phyloP scores from a whole-genome alignment of 129 eudicot genomes.

The Ambrosia trifida region DNA sequence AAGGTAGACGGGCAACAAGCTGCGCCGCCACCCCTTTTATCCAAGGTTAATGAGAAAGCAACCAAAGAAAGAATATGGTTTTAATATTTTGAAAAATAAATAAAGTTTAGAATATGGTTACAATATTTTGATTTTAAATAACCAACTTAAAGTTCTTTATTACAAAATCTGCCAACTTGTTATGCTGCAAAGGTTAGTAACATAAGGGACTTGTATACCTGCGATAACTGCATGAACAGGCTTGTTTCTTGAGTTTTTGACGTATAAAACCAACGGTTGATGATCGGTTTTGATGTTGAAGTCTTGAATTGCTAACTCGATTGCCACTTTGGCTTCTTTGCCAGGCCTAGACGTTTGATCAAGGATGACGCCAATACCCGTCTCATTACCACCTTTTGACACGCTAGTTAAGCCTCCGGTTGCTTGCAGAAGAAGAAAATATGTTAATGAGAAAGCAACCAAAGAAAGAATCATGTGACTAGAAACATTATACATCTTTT shows the following conservation, averaged over 20 bases:
- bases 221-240: constrained; percentile 44
- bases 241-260: constrained; percentile 33
- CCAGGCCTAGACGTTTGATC: constrained; percentile 45
- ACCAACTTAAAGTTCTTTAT: constrained; percentile 4
- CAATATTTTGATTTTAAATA: not conserved
- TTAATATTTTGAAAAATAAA: too few relatives aligned
- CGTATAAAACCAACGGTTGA: constrained; percentile 21
- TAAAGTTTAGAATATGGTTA: not conserved
- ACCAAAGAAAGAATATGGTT: too few relatives aligned
- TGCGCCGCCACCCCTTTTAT: too few relatives aligned
- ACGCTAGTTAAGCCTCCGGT: constrained; percentile 3
- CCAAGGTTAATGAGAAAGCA: too few relatives aligned
- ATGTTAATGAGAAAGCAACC: constrained; percentile 18
- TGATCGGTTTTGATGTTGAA: constrained; percentile 24
- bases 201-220: constrained; percentile 30
- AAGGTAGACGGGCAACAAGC: too few relatives aligned
- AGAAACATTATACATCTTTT: constrained; percentile 17
- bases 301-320: constrained; percentile 55
- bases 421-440: constrained; percentile 23
- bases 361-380: constrained; percentile 41
- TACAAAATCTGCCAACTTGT: not conserved
- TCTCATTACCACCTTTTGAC: constrained; percentile 18
- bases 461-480: constrained; percentile 19
- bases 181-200: not conserved
- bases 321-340: constrained; percentile 51